These are phyloP conservation scores for Aspergillus sp. DNA, from an alignment of 2,329 filamentous ascomycete species.

Conservation along the genomic window DNA sequence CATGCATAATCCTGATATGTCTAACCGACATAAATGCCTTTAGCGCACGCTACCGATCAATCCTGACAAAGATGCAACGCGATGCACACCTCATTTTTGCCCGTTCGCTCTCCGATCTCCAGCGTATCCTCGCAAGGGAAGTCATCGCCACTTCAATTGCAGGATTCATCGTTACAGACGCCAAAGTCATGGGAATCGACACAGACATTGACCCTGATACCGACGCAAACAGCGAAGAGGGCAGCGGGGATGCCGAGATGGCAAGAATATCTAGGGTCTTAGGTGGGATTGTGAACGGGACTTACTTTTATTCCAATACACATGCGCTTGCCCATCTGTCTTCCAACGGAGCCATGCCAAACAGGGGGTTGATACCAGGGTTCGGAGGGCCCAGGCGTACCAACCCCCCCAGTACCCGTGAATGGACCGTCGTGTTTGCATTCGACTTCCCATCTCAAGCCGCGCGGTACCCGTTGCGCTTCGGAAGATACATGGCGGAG, in stretches of 20 bases:
- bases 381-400: not conserved
- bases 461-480: not conserved
- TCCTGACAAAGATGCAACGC: slow-evolving; percentile 7
- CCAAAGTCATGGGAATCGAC: slow-evolving; percentile 3
- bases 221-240: not conserved
- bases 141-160: slow-evolving; percentile 1
- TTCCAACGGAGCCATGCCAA: not conserved
- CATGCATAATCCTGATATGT: slow-evolving; percentile 4
- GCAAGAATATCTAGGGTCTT: not conserved
- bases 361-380: not conserved
- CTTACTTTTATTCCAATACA: not conserved
- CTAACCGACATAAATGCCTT: not conserved
- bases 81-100: slow-evolving; percentile 8
- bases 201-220: not conserved
- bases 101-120: not conserved
- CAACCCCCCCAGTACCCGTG: not conserved
- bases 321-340: not conserved
- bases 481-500: slow-evolving; percentile 5
- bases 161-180: slow-evolving; percentile 12
- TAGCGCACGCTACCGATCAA: not conserved
- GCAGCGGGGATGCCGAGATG: not conserved
- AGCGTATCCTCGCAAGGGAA: not conserved
- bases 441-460: slow-evolving; percentile 14
- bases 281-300: not conserved
- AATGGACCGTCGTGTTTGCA: slow-evolving; percentile 13